phyloP scores from a whole-genome alignment of 1,284 basidiomycete species.

The Sparassis latifolia region DNA sequence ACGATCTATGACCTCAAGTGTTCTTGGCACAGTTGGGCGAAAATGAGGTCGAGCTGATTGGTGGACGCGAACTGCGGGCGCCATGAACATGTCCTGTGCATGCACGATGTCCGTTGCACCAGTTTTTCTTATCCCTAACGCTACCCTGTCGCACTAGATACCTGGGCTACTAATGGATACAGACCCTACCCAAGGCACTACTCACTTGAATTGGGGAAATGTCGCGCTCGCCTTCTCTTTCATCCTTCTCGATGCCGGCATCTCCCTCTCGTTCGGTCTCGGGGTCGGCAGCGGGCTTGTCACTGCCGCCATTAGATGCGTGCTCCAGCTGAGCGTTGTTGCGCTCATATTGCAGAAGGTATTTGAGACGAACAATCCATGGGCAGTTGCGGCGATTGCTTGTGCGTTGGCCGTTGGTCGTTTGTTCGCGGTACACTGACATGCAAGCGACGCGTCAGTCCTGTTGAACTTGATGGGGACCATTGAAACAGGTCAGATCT shows the following conservation, averaged over 20 bases:
- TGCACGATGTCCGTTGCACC: too few species aligned
- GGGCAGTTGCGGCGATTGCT: constrained; percentile 68
- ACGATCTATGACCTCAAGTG: not conserved
- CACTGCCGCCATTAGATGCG: constrained; percentile 66
- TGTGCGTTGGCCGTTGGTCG: constrained; percentile 35
- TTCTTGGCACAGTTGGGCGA: not conserved
- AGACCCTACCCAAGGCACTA: constrained; percentile 7
- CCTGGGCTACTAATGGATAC: constrained; percentile 11
- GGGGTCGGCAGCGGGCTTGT: constrained; percentile 65
- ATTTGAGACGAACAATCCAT: constrained; percentile 69
- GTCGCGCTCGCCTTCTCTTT: constrained; percentile 71
- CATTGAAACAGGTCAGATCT: constrained; percentile 51
- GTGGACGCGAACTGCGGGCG: too few species aligned
- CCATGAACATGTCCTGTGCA: too few species aligned
- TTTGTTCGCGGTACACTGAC: not conserved
- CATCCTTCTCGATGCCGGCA: constrained; percentile 54
- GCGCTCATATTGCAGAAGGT: constrained; percentile 65
- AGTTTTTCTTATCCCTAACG: too few species aligned
- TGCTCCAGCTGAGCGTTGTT: constrained; percentile 71
- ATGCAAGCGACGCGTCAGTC: constrained; percentile 27
- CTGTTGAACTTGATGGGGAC: constrained; percentile 71
- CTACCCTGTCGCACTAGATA: too few species aligned
- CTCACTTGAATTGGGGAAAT: constrained; percentile 57
- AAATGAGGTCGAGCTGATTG: too few species aligned
- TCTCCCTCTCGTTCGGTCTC: constrained; percentile 61